Evolutionary conservation across 2,329 filamentous ascomycete species (phyloP), one percentile per base, ranked within the genome.

Genomic region (Alternaria arborescens): DNA sequence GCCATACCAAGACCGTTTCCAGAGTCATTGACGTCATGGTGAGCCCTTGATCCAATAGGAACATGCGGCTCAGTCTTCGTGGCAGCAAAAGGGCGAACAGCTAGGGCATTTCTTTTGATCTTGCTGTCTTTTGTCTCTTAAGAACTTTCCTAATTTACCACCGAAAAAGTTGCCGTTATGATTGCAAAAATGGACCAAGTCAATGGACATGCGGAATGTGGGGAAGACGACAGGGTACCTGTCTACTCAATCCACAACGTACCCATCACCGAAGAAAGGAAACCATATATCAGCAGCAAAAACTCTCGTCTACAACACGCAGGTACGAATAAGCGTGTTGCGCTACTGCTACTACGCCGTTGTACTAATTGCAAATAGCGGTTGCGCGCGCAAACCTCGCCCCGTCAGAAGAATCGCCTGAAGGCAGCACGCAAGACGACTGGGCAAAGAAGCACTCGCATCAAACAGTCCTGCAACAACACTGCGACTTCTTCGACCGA

Each of bases 401-500:
- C 18, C 73, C 80, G 3, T 78, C 79, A 8, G 60, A 70, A 7
- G 75, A 81, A 54, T 60, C 66, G 11, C 82, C 82, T 2, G 60
- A 82, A 57, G 82, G 82, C 36, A 84, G 81, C 0, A 74, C 71
- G 0, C 65, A 78, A n/a, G 69, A 72, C 42, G 68, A 75, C 54
- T 83, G 79, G 73, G 72, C 78, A 3, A 60, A 67, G 22, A 66
- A 73, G 0, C 78, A 84, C 63, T 61, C 75, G 0, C 71, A 82
- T 54, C 74, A 82, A 65, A 79, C 78, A 4, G 73, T 85, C 12
- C 78, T 87, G 3, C 83, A 85, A 67, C 84, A 87, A 66, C 85
- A 87, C 70, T 80, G 80, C 66, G 75, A 77, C 22, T 86, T 84
- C 77, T 87, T 83, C 65, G 85, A 87, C 70, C 66, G 73, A 10